Percentiles rank a stretch among this genome's conserved stretches.
Conservation (phyloP, 2,329 filamentous ascomycete species). For the Colletotrichum sp. region DNA sequence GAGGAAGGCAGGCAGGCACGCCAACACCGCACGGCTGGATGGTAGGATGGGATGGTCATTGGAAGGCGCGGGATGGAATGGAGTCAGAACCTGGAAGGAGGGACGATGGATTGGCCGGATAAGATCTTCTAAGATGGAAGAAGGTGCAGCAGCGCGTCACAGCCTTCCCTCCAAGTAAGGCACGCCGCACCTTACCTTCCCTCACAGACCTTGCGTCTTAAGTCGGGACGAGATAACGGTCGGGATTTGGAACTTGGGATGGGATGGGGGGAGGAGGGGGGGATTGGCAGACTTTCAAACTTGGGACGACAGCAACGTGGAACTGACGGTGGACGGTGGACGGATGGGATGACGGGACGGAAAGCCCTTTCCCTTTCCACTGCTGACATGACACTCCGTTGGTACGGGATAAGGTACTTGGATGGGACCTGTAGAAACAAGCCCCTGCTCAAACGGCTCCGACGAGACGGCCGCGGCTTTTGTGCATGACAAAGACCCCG, state of each 20-base stretch:
- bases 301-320: not conserved
- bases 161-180: not conserved
- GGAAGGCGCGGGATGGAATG: slow-evolving; percentile 5
- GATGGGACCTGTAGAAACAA: not conserved
- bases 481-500: slow-evolving; percentile 11
- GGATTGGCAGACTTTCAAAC: not conserved
- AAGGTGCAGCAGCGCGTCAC: not conserved
- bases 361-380: not conserved
- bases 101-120: slow-evolving; percentile 5
- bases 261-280: not conserved
- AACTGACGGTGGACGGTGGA: not conserved
- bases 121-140: not conserved
- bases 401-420: not conserved
- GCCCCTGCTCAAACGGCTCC: slow-evolving; percentile 12
- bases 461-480: slow-evolving; percentile 6
- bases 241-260: not conserved
- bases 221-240: slow-evolving; percentile 5
- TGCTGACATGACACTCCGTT: not conserved
- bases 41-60: not conserved
- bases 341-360: not conserved
- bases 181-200: not conserved
- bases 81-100: not conserved
- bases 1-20: not conserved
- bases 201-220: not conserved
- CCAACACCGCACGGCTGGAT: not conserved